Evolutionary conservation across 192 early-diverging fungal genomes (phyloP).

Genomic region (Radiomyces spectabilis): DNA sequence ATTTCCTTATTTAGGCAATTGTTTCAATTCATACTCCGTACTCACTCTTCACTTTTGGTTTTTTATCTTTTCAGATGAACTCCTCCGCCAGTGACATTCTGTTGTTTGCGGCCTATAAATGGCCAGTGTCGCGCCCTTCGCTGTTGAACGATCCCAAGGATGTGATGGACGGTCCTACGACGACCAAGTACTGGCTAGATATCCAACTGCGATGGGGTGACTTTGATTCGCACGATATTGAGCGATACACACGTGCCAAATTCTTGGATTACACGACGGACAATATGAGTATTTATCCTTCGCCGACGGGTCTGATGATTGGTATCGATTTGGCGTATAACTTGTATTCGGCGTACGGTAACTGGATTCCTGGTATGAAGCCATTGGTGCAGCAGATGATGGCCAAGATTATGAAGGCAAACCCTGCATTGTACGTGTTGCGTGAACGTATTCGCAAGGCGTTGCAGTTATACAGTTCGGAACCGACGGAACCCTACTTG

Average conservation of each 20-base stretch:
- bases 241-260: constrained; percentile 96
- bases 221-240: constrained; percentile 98
- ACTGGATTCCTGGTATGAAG: constrained; percentile 99
- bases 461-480: constrained; percentile 95
- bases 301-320: constrained; percentile 93
- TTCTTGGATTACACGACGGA: constrained; percentile 98
- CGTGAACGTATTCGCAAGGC: constrained; percentile 98
- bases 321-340: constrained; percentile 98
- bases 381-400: constrained; percentile 94
- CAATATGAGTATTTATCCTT: constrained; percentile 99
- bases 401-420: constrained; percentile 99
- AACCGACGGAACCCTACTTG: constrained; percentile 97
- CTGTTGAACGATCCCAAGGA: constrained; percentile 90
- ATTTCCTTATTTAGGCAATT: too few species aligned
- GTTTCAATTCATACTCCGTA: too few species aligned
- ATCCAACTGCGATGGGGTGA: constrained; percentile 98
- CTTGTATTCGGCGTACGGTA: constrained; percentile 88
- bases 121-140: constrained; percentile 94
- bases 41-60: too few species aligned
- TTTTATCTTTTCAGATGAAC: too few species aligned
- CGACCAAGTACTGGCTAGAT: constrained; percentile 98
- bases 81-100: constrained; percentile 76
- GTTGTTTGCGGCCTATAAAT: constrained; percentile 95
- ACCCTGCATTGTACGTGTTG: constrained; percentile 93
- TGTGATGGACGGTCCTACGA: constrained; percentile 93